Conservation (phyloP, 441 rosid species). For the Populus hybrid region DNA sequence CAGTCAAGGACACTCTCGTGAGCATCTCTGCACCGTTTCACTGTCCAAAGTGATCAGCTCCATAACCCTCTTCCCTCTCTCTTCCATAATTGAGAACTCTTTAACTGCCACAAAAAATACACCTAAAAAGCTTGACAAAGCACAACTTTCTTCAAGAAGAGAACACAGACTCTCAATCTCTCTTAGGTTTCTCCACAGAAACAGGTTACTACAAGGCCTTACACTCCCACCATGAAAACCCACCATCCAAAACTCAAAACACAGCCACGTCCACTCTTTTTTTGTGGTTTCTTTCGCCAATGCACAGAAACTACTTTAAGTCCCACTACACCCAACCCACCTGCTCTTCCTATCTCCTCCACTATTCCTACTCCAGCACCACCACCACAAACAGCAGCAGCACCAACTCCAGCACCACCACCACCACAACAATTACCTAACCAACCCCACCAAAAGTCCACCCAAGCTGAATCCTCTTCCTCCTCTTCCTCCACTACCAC, state of each 20-base stretch:
- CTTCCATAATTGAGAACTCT: slow-evolving; percentile 13
- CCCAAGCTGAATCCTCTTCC: slow-evolving; percentile 37
- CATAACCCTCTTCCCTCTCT: slow-evolving; percentile 3
- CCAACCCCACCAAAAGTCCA: slow-evolving; percentile 12
- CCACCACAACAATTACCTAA: slow-evolving; percentile 7
- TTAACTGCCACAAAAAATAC: slow-evolving; percentile 2
- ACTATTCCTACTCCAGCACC: slow-evolving; percentile 23
- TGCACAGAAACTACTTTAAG: slow-evolving; percentile 63
- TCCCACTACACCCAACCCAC: slow-evolving; percentile 48
- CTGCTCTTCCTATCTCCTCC: slow-evolving; percentile 42
- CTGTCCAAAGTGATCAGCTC: not conserved
- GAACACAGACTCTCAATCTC: slow-evolving; percentile 3
- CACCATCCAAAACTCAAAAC: slow-evolving; percentile 58
- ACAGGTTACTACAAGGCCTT: not conserved
- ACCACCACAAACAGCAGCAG: slow-evolving; percentile 13
- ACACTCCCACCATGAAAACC: slow-evolving; percentile 39
- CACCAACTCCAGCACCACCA: slow-evolving; percentile 8
- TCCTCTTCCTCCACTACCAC: slow-evolving; percentile 73
- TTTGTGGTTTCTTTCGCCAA: slow-evolving; percentile 79
- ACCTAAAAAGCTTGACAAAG: not conserved
- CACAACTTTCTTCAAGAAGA: slow-evolving; percentile 9
- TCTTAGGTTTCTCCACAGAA: not conserved
- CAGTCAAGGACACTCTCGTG: not conserved
- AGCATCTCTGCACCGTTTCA: slow-evolving; percentile 9
- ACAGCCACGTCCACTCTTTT: slow-evolving; percentile 65